Evolutionary conservation across 2,329 filamentous ascomycete species (phyloP).

Genomic region (Cladosporium cucumerinum): DNA sequence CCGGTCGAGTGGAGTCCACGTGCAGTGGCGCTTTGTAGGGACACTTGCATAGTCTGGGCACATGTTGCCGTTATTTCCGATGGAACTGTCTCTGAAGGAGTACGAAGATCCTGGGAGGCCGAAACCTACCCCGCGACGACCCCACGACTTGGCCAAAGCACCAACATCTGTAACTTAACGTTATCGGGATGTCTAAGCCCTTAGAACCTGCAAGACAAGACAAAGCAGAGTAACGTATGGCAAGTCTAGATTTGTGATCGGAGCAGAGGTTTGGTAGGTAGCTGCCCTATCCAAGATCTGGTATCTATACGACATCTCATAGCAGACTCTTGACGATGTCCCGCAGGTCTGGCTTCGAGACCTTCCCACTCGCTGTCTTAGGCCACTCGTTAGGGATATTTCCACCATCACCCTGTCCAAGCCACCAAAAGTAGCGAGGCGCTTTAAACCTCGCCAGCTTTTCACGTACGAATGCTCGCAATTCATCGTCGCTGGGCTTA

Average conservation of each 20-base stretch:
- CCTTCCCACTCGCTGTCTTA: slow-evolving; percentile 29
- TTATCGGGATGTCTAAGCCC: not conserved
- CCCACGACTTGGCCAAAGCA: not conserved
- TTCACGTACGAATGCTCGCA: slow-evolving; percentile 38
- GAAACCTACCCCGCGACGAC: not conserved
- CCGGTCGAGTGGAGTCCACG: slow-evolving; percentile 1
- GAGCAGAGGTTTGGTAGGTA: not conserved
- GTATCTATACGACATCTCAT: not conserved
- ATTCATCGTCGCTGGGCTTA: slow-evolving; percentile 15
- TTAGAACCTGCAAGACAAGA: not conserved
- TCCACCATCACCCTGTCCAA: slow-evolving; percentile 18
- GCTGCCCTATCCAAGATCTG: not conserved
- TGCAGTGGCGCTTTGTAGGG: not conserved
- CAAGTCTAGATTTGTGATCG: not conserved
- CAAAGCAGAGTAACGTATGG: not conserved
- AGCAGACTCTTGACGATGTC: slow-evolving; percentile 24
- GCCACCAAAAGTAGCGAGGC: slow-evolving; percentile 28
- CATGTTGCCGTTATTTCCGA: not conserved
- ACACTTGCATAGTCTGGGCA: not conserved
- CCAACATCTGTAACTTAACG: too few species aligned
- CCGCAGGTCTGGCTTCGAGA: slow-evolving; percentile 27
- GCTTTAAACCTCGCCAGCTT: slow-evolving; percentile 32
- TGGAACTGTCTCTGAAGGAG: not conserved
- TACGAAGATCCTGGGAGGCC: not conserved
- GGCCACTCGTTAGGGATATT: slow-evolving; percentile 27